Base-by-base conservation (phyloP, 176 grass and related monocot species). In the Juncus effusus region DNA sequence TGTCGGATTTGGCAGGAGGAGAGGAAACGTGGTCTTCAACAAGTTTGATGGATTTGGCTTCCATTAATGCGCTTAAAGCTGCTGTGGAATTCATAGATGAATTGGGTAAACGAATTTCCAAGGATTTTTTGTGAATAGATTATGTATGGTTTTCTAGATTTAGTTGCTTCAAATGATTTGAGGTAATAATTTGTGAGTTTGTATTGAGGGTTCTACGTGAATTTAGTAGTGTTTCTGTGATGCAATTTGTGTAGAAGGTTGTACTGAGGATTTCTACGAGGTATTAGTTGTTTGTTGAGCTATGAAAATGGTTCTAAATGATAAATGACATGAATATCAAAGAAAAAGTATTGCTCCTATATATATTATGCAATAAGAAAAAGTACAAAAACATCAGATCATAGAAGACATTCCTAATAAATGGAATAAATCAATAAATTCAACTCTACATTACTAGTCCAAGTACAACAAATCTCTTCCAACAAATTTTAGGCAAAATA, bases 1-100 rank as follows among this genome's bases (percentile, higher is more conserved):
- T 97, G 39, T 97, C 88, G 37, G 93, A 97, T 82, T 73, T 86
- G 14, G 88, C 85, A 47, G 85, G 87, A 74, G 91, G 81, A 56
- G 84, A 96, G 65, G 69, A 76, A 40, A 73, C 62, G 62, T 76
- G 78, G 79, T 79, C 92, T 38, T 96, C 92, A 10, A 88, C 92
- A 76, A 88, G 73, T 61, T 54, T 96, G 55, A 83, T 81, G 67
- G 80, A 77, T 4, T 59, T 96, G 7, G 87, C 87, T 81, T 91
- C 91, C 77, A 76, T 81, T 61, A 91, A 96, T 79, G 79, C 92
- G 65, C 68, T 96, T 60, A 91, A 85, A 80, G 79, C 78, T 39
- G 84, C 84, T 14, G 73, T 83, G 38, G 69, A 87, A 54, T 96
- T 96, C 42, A 91, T 91, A 6, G 49, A 57, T 73, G 78, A 67